A percentile compares a stretch with the other conserved stretches of the same genome.
phyloP scores from a whole-genome alignment of 2,329 filamentous ascomycete genomes.

The Ophidiomyces ophidiicola region DNA sequence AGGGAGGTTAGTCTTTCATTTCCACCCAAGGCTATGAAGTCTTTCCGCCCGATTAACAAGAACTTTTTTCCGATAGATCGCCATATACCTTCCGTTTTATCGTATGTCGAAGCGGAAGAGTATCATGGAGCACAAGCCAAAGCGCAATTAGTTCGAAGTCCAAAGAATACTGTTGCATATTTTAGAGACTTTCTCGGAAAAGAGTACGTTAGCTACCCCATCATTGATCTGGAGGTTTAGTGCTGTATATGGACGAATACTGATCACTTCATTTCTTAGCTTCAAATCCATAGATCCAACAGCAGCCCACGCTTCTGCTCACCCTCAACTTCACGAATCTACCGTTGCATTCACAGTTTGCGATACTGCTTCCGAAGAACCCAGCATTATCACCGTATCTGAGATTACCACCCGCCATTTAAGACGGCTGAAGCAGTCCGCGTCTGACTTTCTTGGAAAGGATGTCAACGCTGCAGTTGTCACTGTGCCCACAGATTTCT shows the following conservation, averaged over 20 bases:
- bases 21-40: not conserved
- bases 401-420: conserved; percentile 80
- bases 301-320: conserved; percentile 83
- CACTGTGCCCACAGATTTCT: conserved; percentile 87
- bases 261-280: conserved; percentile 23
- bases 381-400: conserved; percentile 60
- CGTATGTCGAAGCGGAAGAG: conserved; percentile 91
- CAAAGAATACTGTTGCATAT: conserved; percentile 84
- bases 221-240: not conserved
- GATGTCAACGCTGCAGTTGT: conserved; percentile 89
- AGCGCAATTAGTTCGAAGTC: conserved; percentile 80
- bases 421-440: conserved; percentile 65
- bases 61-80: conserved; percentile 50
- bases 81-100: conserved; percentile 88
- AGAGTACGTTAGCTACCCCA: conserved; percentile 50
- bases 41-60: conserved; percentile 3
- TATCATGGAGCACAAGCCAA: conserved; percentile 95
- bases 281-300: conserved; percentile 96
- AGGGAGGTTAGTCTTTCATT: conserved; percentile 64
- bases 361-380: conserved; percentile 55
- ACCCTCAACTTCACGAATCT: conserved; percentile 63
- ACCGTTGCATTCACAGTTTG: conserved; percentile 70
- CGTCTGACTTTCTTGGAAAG: conserved; percentile 85
- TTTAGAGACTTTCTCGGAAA: conserved; percentile 94
- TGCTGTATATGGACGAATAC: not conserved